Base-by-base conservation (phyloP, 495 filamentous ascomycete species). In the Entonaema liquescens region DNA sequence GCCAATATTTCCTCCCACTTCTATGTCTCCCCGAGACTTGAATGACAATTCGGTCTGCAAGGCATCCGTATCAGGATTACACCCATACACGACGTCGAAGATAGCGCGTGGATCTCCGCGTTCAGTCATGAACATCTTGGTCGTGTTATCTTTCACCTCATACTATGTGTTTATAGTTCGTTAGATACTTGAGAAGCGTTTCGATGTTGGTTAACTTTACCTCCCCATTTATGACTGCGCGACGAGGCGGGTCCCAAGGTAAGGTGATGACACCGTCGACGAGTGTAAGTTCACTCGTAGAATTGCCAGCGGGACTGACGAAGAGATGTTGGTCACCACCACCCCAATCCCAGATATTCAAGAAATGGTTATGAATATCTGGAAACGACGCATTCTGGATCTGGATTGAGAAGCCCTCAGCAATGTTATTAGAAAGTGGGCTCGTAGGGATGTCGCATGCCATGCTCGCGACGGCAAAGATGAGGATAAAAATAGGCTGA, bases 81-180 rank as follows among this genome's bases (percentile, higher is more conserved):
- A 87, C 47, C 80, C 83, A 53, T 83, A 83, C 5, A 75, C 78
- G 8, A 83, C 82, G 38, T 85, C 72, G 56, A 83, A 87, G 57
- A 81, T 57, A 9, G 85, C 85, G 0, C 79, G 71, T 17, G 82
- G 79, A 42, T 86, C 83, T 25, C 77, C 75, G 6, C 85, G 81
- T 13, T 80, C 79, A 1, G 85, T 87, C 81, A 85, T 82, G 74
- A 87, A 88, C 73, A 87, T 74, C 71, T 88, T 87, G 17, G 83
- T 86, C 15, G 85, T 88, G 72, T 85, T 80, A 63, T 88, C 85
- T 17, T 80, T 74, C 6, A 76, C 75, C 17, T 84, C 84, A 54
- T 83, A 84, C 85, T 86, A 58, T 21, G 12, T 25, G 17, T 42
- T 49, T 9, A 1, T 2, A 12, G 25, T 5, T 62, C 5, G 35